Base-by-base conservation (phyloP, 108 stramenopile species). In the Cyclotella choctawhatcheeana region DNA sequence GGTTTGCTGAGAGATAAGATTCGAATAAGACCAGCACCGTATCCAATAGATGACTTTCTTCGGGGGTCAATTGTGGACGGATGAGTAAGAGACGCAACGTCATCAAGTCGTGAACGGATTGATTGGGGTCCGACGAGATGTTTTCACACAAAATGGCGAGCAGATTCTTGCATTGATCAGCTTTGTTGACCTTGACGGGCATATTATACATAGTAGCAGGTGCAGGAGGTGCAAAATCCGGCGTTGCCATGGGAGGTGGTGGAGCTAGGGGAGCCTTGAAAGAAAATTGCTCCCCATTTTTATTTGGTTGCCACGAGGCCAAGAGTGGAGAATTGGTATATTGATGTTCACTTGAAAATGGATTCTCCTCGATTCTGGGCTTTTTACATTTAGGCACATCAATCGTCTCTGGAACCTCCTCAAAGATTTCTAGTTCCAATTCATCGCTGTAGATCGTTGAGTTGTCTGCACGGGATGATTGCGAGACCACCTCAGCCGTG, bases 81-180 rank as follows among this genome's bases (percentile, higher is more conserved):
- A 90, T 70, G 3, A 94, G 61, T 17, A 89, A 60, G 17, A 92
- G 63, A 8, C 89, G 83, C 31, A 94, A 75, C 2, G 89, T 86
- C 88, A 90, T 90, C 61, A 94, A 87, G 22, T 86, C 86, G n/a
- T 85, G 72, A 16, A 94, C 64, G 55, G 87, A 87, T 2, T 85
- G 77, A 10, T 84, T 66, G 10, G 88, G 79, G 60, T 94, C 93
- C 0, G 86, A 89, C 2, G 93, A 89, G 86, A 89, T 90, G 35
- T 73, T 74, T 60, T 92, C 88, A 6, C 81, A 86, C n/a, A 92
- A 79, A 34, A 90, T 74, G 10, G 76, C 65, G 26, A 90, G 32
- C 14, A 81, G 43, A 44, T 30, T 32, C 21, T 35, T 55, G 45
- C 63, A 64, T 18, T 76, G 67, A 18, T 58, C 24, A 3, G 54